Conservation (phyloP, 2,329 filamentous ascomycete species). For the Aspergillus ruber region DNA sequence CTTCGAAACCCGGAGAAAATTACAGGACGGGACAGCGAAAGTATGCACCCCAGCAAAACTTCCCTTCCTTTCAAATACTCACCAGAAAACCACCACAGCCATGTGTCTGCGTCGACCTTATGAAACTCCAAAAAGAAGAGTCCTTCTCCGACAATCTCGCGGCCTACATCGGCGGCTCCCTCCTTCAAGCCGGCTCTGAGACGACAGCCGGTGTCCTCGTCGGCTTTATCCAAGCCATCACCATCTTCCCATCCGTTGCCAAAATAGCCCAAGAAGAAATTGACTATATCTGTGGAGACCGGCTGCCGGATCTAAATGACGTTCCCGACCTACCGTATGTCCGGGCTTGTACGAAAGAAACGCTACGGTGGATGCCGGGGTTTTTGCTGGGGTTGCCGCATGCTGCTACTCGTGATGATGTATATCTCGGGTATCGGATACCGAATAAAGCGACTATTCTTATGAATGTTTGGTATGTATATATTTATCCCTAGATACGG, state of each 20-base stretch:
- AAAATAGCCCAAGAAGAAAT: slow-evolving; percentile 13
- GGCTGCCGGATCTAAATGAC: slow-evolving; percentile 9
- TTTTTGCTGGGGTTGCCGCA: slow-evolving; percentile 22
- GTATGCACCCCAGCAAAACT: background rate
- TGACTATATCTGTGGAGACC: slow-evolving; percentile 8
- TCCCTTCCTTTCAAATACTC: background rate
- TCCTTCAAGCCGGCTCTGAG: slow-evolving; percentile 15
- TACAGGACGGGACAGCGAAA: background rate
- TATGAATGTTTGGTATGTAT: slow-evolving; percentile 25
- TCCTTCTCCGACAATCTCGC: background rate
- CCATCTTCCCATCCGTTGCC: slow-evolving; percentile 11
- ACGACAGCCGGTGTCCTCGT: slow-evolving; percentile 8
- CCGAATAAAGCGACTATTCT: slow-evolving; percentile 32
- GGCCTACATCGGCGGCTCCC: background rate
- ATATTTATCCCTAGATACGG: too few species aligned
- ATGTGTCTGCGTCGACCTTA: background rate
- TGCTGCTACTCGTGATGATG: slow-evolving; percentile 15
- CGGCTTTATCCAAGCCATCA: slow-evolving; percentile 12
- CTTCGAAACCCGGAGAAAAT: background rate
- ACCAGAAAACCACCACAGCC: background rate
- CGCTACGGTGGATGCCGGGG: slow-evolving; percentile 25
- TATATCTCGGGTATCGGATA: slow-evolving; percentile 20
- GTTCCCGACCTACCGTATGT: slow-evolving; percentile 8
- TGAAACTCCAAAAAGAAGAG: background rate
- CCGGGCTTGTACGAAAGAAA: slow-evolving; percentile 22